Evolutionary conservation across 1,284 basidiomycete species (phyloP).

Genomic region (Exobasidium rhododendri): DNA sequence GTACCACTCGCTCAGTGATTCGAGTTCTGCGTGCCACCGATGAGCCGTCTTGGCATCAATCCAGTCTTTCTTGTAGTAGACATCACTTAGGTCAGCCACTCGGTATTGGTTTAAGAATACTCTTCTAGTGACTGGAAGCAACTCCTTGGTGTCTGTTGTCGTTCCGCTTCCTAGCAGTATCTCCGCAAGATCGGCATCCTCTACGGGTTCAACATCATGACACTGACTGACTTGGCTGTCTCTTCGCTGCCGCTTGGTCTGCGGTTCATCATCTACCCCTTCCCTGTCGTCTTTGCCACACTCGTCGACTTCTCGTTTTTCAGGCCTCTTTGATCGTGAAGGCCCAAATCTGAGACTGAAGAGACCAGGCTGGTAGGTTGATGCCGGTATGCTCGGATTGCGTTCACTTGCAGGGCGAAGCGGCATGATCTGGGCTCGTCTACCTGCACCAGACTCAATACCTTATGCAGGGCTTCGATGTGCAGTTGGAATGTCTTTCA

Average conservation of each 20-base stretch:
- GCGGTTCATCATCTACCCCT: neutral
- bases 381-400: too few species aligned
- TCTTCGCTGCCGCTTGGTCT: neutral
- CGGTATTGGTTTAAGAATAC: neutral
- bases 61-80: constrained; percentile 56
- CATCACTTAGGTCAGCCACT: neutral
- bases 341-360: neutral
- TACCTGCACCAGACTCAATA: too few species aligned
- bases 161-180: neutral
- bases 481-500: too few species aligned
- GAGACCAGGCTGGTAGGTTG: neutral
- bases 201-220: neutral
- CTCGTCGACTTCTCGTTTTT: neutral
- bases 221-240: neutral
- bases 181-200: too few species aligned
- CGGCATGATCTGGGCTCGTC: too few species aligned
- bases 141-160: neutral
- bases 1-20: constrained; percentile 54
- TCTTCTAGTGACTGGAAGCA: neutral
- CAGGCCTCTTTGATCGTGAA: neutral
- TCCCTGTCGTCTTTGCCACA: neutral
- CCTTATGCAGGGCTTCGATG: too few species aligned
- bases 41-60: constrained; percentile 50
- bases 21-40: constrained; percentile 57
- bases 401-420: too few species aligned